Base-by-base conservation (phyloP, 2,329 filamentous ascomycete species). In the Ramichloridium luteum region DNA sequence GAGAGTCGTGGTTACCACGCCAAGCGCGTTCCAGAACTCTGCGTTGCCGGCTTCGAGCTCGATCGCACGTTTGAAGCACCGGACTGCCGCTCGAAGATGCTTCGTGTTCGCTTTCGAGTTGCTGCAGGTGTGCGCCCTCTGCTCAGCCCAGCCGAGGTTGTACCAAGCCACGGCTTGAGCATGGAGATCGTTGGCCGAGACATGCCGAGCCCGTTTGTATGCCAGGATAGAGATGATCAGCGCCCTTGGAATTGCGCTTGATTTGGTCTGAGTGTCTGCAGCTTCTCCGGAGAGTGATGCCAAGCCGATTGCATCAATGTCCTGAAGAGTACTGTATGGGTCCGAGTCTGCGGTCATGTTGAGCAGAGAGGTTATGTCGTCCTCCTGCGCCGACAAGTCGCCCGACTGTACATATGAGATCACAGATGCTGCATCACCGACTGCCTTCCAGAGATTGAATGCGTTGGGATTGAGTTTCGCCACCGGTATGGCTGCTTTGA, bases 81-180 rank as follows among this genome's bases (percentile, higher is more conserved):
- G 72, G 41, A 96, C 79, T 1, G 90, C 73, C 5, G 85, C 77
- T 54, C 80, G 86, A 28, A 90, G 64, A 44, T 84, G 85, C 44
- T 68, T 70, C 49, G 74, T 40, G 68, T 65, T 47, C 68, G 78
- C 48, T 35, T 74, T 75, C 20, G 60, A 62, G 15, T 39, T 38
- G 13, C 83, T 62, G 48, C 74, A 82, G 9, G 66, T 61, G 50
- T 92, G 82, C 1, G 85, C 81, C 27, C 79, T 73, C 51, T 90
- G 75, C 54, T 98, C 90, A 1, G 83, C 81, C 82, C 86, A 96
- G 25, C 90, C 90, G 12, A 98, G 65, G 49, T 98, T 98, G 58
- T 93, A 98, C 69, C 88, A 90, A 0, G 86, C 83, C n/a, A 96
- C 82, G 1, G 90, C 83, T 57, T 92, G 86, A 3, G 88, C 86